These are phyloP conservation scores for Paramecium primaurelia DNA, from an alignment of 73 alveolate species.

Conservation along the genomic window DNA sequence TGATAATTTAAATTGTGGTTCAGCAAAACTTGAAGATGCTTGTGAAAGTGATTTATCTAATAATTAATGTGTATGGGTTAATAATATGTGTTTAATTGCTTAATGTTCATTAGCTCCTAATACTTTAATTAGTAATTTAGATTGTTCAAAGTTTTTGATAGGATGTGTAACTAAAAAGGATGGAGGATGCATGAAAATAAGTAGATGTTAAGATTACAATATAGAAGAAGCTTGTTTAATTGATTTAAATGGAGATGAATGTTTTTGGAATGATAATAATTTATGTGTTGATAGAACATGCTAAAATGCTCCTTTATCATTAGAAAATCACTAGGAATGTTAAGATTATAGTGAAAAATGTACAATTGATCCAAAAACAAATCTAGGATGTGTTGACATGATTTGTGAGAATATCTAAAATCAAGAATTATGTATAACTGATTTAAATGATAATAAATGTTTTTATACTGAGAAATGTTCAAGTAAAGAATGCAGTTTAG, in stretches of 20 bases:
- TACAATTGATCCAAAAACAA: background rate
- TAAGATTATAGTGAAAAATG: background rate
- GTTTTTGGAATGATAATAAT: background rate
- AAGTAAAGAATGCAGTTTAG: background rate
- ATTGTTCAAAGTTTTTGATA: background rate
- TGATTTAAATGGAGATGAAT: background rate
- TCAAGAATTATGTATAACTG: background rate
- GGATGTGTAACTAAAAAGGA: background rate
- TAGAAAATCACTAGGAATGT: background rate
- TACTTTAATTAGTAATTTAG: background rate
- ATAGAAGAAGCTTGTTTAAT: background rate
- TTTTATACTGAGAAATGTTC: background rate
- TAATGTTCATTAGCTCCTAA: background rate
- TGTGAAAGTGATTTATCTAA: background rate
- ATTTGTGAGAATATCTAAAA: background rate
- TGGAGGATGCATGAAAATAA: background rate
- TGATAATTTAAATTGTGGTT: background rate
- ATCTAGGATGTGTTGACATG: background rate
- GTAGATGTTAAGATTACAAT: background rate
- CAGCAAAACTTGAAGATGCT: background rate
- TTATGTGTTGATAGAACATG: conserved; percentile 2
- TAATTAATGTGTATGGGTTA: background rate
- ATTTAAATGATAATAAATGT: background rate
- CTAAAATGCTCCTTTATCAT: background rate
- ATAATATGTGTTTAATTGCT: background rate